Base-by-base conservation (phyloP, 306 rosid species). In the Medicago truncatula region DNA sequence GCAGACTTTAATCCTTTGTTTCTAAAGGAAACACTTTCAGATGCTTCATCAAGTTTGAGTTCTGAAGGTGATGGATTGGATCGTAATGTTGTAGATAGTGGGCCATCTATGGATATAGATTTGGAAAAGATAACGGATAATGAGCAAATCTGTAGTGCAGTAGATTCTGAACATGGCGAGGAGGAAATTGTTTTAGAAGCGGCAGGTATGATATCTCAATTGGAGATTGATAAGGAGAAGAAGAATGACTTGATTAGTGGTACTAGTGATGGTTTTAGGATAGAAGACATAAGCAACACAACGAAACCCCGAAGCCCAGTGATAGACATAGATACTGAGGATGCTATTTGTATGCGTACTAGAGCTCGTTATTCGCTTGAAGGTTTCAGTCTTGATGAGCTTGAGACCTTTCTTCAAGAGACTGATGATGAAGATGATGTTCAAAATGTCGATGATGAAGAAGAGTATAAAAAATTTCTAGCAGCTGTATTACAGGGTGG, bases 341-440 rank as follows among this genome's bases (percentile, higher is more conserved):
- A 87, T 84, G 97, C 97, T 65, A 92, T 95, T 11, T 92, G 99
- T 82, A 95, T 83, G 75, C 96, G 98, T 39, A 95, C 99, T 7
- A 87, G 98, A 80, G 99, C 97, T 61, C 97, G 93, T 54, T 95
- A 92, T 87, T 95, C 98, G 2, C 92, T 95, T 64, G 92, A 90
- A 66, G 86, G 95, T 85, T 95, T 86, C 80, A 85, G 88, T 21
- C 98, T 95, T 73, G 98, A 95, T 79, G 99, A 95, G 81, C 97
- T 92, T 2, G 97, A 95, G 85, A 89, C 86, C 65, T 95, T 95
- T 86, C 93, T 95, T 86, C 99, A 95, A 88, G 99, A 89, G 85
- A 89, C 91, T 6, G 99, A 95, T 67, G 97, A 95, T 75, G 99
- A 95, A 20, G 99, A 92, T 10, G 99, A 89, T 86, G 86, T 90